These are phyloP conservation scores for Naganishia sp. DNA, from an alignment of 1,284 basidiomycete species.

Conservation along the genomic window DNA sequence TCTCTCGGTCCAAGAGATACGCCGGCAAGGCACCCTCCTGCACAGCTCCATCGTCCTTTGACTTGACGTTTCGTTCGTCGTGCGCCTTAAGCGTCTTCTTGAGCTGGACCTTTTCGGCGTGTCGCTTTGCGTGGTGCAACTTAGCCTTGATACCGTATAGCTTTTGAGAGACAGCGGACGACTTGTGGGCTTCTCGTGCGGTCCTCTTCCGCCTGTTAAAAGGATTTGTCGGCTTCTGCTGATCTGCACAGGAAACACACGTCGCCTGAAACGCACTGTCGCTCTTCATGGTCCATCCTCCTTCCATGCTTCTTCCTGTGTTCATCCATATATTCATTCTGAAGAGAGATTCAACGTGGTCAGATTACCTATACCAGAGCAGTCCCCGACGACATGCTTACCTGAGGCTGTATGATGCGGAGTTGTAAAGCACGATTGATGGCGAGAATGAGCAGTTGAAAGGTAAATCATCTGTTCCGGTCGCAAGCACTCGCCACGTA, in stretches of 20 bases:
- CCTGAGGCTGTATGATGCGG: conserved; percentile 43
- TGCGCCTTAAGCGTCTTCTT: conserved; percentile 99
- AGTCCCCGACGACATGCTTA: neutral
- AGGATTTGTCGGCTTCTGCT: conserved; percentile 3
- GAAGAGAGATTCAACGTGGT: conserved; percentile 13
- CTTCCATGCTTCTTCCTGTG: conserved; percentile 54
- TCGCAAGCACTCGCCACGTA: neutral
- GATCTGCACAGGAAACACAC: neutral
- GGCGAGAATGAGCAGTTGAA: neutral
- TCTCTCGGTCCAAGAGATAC: conserved; percentile 94
- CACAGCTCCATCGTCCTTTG: conserved; percentile 75
- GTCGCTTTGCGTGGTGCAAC: conserved; percentile 90
- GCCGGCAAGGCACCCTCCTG: conserved; percentile 89
- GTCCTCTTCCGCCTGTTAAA: conserved; percentile 84
- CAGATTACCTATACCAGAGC: neutral
- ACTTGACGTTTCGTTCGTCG: conserved; percentile 97
- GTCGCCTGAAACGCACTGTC: conserved; percentile 43
- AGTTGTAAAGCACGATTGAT: neutral
- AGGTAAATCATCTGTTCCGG: neutral
- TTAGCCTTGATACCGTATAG: conserved; percentile 97
- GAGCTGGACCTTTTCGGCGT: conserved; percentile 97
- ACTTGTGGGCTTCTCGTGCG: conserved; percentile 85
- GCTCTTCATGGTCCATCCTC: conserved; percentile 54
- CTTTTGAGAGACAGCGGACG: conserved; percentile 86
- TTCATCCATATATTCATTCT: conserved; percentile 57